These are phyloP conservation scores for Cryptosporidium sp. DNA, from an alignment of 169 alveolate genomes.

Conservation along the genomic window DNA sequence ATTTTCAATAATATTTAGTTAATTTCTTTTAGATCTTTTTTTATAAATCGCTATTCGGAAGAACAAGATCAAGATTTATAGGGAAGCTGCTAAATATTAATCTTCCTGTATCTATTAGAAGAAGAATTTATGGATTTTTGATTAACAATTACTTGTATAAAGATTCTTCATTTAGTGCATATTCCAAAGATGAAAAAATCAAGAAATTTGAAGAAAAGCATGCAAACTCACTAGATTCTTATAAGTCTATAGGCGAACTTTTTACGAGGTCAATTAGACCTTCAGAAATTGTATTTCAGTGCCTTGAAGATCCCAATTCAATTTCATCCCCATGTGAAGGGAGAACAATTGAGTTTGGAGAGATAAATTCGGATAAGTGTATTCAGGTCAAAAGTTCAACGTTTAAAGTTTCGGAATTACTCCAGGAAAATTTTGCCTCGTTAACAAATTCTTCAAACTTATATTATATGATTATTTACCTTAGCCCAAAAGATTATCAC, in stretches of 20 bases:
- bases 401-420: slow-evolving; percentile 60
- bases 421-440: slow-evolving; percentile 76
- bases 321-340: slow-evolving; percentile 86
- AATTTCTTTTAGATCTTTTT: slow-evolving; percentile 38
- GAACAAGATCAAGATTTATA: slow-evolving; percentile 38
- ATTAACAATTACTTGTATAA: slow-evolving; percentile 8
- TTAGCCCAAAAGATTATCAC: slow-evolving; percentile 92
- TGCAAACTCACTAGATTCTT: slow-evolving; percentile 40
- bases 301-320: slow-evolving; percentile 14
- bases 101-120: slow-evolving; percentile 38
- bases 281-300: slow-evolving; percentile 26
- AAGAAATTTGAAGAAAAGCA: slow-evolving; percentile 33
- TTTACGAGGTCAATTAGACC: slow-evolving; percentile 48
- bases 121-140: slow-evolving; percentile 35
- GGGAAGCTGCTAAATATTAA: slow-evolving; percentile 43
- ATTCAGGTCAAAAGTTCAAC: slow-evolving; percentile 83
- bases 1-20: neutral
- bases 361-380: slow-evolving; percentile 77
- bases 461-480: slow-evolving; percentile 82
- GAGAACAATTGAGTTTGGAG: slow-evolving; percentile 80
- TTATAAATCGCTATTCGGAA: slow-evolving; percentile 44
- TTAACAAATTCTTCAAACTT: slow-evolving; percentile 53
- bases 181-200: slow-evolving; percentile 13
- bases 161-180: neutral
- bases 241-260: slow-evolving; percentile 55